Base-by-base conservation (phyloP, 768 basidiomycete species). In the Pisolithus sp. region DNA sequence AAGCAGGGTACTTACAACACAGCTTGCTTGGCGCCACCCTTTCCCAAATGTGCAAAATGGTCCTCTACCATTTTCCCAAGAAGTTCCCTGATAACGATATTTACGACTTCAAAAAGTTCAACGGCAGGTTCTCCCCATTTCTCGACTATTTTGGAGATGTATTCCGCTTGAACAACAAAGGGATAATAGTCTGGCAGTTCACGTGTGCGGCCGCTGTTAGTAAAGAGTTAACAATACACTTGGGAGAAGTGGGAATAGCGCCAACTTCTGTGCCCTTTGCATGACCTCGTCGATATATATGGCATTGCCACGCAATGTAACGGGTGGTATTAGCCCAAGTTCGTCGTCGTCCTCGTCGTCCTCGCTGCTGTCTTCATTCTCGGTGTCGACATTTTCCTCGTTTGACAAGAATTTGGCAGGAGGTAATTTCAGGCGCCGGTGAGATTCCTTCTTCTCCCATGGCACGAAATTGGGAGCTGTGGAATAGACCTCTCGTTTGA, bases 121-220 rank as follows among this genome's bases (percentile, higher is more conserved):
- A 71, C 59, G 0, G 80, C 68, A 0, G 84, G 86, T 0, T 38
- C 40, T 0, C 51, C 45, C 86, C 86, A 87, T 45, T 76, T 58
- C 13, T 57, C 34, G 4, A 77, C 72, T 31, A 81, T 62, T 0
- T 63, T 51, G 2, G 58, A 49, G 48, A 89, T 83, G 53, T 77
- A 83, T 0, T 63, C 59, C 9, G 72, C 63, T 45, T 81, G 78
- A 0, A 88, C 81, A 0, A 81, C 68, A 53, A 82, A 87, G 0
- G 86, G 85, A 53, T 80, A 84, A 53, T 77, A 75, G 13, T 78
- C 82, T 0, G 85, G 86, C 0, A 89, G 73, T 57, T 89, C 86
- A 1, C 88, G 78, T 1, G 85, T 83, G 4, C 82, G 75, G 1
- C 86, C 79, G 20, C 88, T 89, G 51, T 17, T 30, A 48, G 39